Evolutionary conservation across 2,329 filamentous ascomycete genomes (phyloP), one percentile per base, ranked within the genome.

Genomic region (Exutisphaerella laricina): DNA sequence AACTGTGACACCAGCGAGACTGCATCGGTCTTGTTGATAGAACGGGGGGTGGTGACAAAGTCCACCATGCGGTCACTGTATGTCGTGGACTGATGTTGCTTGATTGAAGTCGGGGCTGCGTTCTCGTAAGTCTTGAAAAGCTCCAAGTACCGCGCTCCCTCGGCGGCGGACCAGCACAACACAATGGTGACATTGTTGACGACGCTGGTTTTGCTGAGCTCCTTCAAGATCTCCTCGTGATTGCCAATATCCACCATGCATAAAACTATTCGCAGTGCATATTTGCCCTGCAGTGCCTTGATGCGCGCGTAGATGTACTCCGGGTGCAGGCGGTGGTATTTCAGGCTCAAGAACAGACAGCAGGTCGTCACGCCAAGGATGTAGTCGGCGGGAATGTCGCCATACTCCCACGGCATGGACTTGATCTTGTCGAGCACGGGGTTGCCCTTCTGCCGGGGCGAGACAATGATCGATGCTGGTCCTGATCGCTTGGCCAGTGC

Each of bases 281-380:
- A 97, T 67, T 85, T 87, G 38, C 85, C 86, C 39, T 85, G 85
- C 4, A 98, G 72, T 36, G 82, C 80, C 39, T 85, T 83, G 55
- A 98, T 94, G 44, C 92, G 84, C 17, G 84, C 88, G 70, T 97
- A 97, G 58, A 98, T 88, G 70, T 98, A 98, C 67, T 98, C 92
- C 1, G 92, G 92, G 61, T 98, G 92, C 39, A 98, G 75, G 20
- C 90, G 87, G 66, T 98, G 92, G 66, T 98, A 98, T 66, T 97
- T 98, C 41, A 98, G 77, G 35, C 87, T 94, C 30, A 98, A 72
- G 62, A 97, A 98, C 4, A 98, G 74, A 1, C 87, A 89, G 59
- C 90, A 95, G 5, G 89, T 94, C 0, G 88, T 94, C 30, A 78
- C 63, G 0, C 92, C 90, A 35, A 97, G 73, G 6, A 90, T 84